These are phyloP conservation scores for Chaetomiaceae sp. DNA, from an alignment of 2,329 filamentous ascomycete genomes.

Conservation along the genomic window DNA sequence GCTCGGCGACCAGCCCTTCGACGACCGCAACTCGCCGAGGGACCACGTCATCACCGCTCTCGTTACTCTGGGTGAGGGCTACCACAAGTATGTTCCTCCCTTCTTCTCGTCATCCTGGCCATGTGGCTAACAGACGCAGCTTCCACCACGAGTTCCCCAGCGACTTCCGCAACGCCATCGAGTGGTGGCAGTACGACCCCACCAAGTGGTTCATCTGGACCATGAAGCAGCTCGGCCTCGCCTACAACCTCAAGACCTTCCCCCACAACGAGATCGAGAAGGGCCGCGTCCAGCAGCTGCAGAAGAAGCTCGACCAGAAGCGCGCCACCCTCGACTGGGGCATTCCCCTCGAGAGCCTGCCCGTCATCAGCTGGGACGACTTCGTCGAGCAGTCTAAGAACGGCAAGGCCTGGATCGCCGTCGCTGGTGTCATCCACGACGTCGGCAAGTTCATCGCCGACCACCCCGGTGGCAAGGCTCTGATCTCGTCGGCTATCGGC, in stretches of 20 bases:
- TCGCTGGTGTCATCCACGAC: constrained; percentile 84
- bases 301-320: constrained; percentile 92
- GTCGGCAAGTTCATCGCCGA: constrained; percentile 80
- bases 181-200: constrained; percentile 89
- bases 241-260: constrained; percentile 87
- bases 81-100: constrained; percentile 59
- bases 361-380: constrained; percentile 82
- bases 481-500: constrained; percentile 76
- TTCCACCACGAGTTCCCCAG: constrained; percentile 95
- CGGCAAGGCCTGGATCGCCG: constrained; percentile 69
- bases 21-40: constrained; percentile 86
- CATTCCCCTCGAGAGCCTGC: constrained; percentile 76
- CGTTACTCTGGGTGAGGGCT: constrained; percentile 77
- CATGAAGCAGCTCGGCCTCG: constrained; percentile 80
- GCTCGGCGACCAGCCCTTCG: constrained; percentile 88
- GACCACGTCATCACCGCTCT: constrained; percentile 84
- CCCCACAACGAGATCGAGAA: constrained; percentile 89
- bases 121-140: constrained; percentile 24
- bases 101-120: background rate
- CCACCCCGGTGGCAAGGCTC: constrained; percentile 84
- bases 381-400: constrained; percentile 74
- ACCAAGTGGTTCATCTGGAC: constrained; percentile 86
- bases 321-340: constrained; percentile 81
- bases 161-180: constrained; percentile 86
- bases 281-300: constrained; percentile 79